phyloP scores from a whole-genome alignment of 2,329 filamentous ascomycete species.

The Calonectria leucothoes region DNA sequence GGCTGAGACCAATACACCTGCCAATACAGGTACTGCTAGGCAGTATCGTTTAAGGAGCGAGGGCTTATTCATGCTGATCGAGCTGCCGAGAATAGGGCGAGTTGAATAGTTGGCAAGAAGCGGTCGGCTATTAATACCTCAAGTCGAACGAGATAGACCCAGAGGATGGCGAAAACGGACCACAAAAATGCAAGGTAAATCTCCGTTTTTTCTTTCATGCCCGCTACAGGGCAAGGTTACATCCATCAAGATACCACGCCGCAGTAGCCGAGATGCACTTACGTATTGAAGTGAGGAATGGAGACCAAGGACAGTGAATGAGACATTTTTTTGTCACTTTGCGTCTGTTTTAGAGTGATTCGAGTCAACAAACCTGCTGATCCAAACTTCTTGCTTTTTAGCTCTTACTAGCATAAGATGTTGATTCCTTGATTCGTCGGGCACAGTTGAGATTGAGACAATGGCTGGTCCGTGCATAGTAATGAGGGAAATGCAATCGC shows the following conservation, averaged over 20 bases:
- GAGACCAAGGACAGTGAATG: too few relatives aligned
- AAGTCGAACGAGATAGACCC: not conserved
- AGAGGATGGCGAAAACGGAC: not conserved
- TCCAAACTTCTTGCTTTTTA: too few relatives aligned
- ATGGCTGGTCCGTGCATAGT: too few relatives aligned
- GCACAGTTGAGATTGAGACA: too few relatives aligned
- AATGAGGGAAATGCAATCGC: too few relatives aligned
- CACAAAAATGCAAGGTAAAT: not conserved
- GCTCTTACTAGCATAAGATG: too few relatives aligned
- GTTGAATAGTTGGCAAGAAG: not conserved
- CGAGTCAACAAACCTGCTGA: too few relatives aligned
- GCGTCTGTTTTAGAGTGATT: too few relatives aligned
- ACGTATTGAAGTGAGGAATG: not conserved
- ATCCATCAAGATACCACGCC: not conserved
- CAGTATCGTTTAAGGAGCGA: not conserved
- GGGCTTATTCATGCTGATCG: slow-evolving; percentile 7
- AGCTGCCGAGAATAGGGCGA: not conserved
- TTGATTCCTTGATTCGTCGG: too few relatives aligned
- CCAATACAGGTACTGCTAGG: not conserved
- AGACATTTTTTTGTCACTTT: too few relatives aligned
- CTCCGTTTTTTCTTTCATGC: not conserved
- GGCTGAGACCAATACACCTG: not conserved
- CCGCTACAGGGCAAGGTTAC: not conserved
- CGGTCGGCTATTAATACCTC: not conserved
- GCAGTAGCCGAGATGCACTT: not conserved